Base-by-base conservation (phyloP, 179 eudicot species). In the Silene vulgaris region DNA sequence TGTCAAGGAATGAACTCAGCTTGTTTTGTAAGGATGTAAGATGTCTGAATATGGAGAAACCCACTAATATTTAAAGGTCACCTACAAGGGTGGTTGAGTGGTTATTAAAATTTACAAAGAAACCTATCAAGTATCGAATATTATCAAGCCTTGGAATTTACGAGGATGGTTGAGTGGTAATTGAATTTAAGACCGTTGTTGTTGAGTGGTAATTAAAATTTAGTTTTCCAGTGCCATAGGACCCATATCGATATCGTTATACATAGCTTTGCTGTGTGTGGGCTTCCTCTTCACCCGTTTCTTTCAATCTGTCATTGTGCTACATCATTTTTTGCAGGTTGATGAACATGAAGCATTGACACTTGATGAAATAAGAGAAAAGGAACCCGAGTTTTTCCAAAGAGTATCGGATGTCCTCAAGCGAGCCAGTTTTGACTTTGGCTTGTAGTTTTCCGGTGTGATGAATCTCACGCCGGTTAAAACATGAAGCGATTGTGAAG, bases 321-420 rank as follows among this genome's bases (percentile, higher is more conserved):
- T 52, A 57, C n/a, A 13, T 28, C 20, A 5, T 43, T 81, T 37
- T 76, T 56, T 52, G 57, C 77, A 93, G 98, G 98, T 92, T 60
- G 90, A 90, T 63, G 93, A 89, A 76, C 98, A 91, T 45, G 98
- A 92, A 77, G 79, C 86, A 8, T 80, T 21, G 76, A 82, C 88
- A 14, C 85, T 90, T 9, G 94, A 90, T 65, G 93, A 90, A 13
- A 76, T 93, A 78, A 77, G 83, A 74, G 88, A 79, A 65, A 81
- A 85, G 56, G 96, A 93, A 64, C 96, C 98, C 1, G 91, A 88
- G 59, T 93, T 77, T 81, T 90, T 85, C 82, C 32, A 75, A n/a
- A 80, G 91, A 79, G 97, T 92, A 30, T 76, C 85, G 9, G 75
- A 87, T 76, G 87, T 87, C 80, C 85, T 93, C 64, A 89, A 84